Percentiles rank a stretch among this genome's conserved stretches.
phyloP scores from a whole-genome alignment of 2,329 filamentous ascomycete genomes.

The Trichoderma endophyticum region DNA sequence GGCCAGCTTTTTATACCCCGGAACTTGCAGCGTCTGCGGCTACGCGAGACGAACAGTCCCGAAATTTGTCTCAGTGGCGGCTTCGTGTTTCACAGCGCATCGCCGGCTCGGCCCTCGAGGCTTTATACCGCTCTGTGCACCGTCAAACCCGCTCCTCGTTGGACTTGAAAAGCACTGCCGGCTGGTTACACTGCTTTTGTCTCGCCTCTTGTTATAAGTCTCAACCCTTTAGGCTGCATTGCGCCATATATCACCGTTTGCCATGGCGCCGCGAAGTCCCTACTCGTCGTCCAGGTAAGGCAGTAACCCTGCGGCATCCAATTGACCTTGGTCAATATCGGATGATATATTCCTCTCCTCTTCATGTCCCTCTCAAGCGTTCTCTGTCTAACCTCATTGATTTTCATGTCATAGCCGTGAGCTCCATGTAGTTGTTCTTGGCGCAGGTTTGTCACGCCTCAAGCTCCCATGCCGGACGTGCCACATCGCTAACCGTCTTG shows the following conservation, averaged over 20 bases:
- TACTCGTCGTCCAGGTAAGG: constrained; percentile 28
- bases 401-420: constrained; percentile 55
- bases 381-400: not conserved
- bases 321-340: not conserved
- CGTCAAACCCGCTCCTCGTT: not conserved
- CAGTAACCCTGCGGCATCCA: not conserved
- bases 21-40: constrained; percentile 6
- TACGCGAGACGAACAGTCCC: constrained; percentile 12
- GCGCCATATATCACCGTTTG: constrained; percentile 13
- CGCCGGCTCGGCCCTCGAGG: not conserved
- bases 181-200: not conserved
- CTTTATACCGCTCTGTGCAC: not conserved
- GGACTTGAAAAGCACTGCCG: not conserved
- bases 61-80: constrained; percentile 1
- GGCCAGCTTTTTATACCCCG: constrained; percentile 2
- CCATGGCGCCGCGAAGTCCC: constrained; percentile 30
- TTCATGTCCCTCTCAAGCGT: not conserved
- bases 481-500: constrained; percentile 42
- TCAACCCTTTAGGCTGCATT: not conserved
- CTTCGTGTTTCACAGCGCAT: constrained; percentile 8
- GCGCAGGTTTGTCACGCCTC: constrained; percentile 59
- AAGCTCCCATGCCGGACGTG: not conserved
- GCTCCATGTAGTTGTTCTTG: constrained; percentile 79
- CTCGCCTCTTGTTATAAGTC: not conserved
- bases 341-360: not conserved